Percentiles rank a stretch among this genome's conserved stretches.
These are phyloP conservation scores for Pueraria montana DNA, from an alignment of 306 rosid species.

Conservation along the genomic window DNA sequence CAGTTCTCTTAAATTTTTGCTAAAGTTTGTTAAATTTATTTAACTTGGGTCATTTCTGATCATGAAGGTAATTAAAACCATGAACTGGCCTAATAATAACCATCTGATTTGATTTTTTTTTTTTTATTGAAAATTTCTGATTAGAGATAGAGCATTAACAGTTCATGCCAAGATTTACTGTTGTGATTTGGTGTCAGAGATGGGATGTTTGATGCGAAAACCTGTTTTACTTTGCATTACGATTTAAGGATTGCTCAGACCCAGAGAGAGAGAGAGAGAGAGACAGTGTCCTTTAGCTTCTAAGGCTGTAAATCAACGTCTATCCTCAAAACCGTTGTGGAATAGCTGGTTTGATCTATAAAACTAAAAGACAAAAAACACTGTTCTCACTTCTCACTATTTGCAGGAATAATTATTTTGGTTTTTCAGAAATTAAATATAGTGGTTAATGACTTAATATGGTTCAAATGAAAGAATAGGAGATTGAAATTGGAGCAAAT, in stretches of 20 bases:
- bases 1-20: slow-evolving; percentile 1
- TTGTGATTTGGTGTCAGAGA: slow-evolving; percentile 75
- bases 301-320: slow-evolving; percentile 45
- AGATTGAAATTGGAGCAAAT: not conserved
- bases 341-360: slow-evolving; percentile 44
- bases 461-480: not conserved
- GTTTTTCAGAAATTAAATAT: not conserved
- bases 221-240: slow-evolving; percentile 43
- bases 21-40: not conserved
- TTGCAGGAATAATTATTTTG: slow-evolving; percentile 26
- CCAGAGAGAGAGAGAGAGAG: slow-evolving; percentile 41
- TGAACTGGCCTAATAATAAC: slow-evolving; percentile 38
- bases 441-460: not conserved
- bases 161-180: slow-evolving; percentile 56
- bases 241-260: slow-evolving; percentile 42
- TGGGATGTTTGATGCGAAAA: slow-evolving; percentile 65
- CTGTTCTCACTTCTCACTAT: slow-evolving; percentile 19
- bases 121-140: not conserved
- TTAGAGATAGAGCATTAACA: slow-evolving; percentile 31
- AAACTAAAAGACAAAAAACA: slow-evolving; percentile 30
- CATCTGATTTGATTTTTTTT: not conserved
- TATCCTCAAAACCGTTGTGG: slow-evolving; percentile 62
- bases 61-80: slow-evolving; percentile 8
- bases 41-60: slow-evolving; percentile 15
- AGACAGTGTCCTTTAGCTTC: slow-evolving; percentile 44